phyloP scores from a whole-genome alignment of 192 early-diverging fungal species.

The Rhizoclosmatium globosum region DNA sequence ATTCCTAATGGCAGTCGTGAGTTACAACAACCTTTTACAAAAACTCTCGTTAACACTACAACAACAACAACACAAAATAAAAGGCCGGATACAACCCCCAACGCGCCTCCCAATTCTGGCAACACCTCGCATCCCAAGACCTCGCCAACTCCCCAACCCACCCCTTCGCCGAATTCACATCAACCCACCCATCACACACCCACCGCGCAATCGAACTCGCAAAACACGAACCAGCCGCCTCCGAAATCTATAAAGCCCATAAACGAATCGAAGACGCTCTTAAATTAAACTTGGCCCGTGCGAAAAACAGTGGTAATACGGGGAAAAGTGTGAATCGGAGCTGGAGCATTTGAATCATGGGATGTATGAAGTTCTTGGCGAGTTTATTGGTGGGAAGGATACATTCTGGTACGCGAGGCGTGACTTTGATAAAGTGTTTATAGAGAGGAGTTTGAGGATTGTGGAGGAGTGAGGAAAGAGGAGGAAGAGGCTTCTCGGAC shows the following conservation, averaged over 20 bases:
- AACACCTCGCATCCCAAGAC: constrained; percentile 5
- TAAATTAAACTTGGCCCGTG: neutral
- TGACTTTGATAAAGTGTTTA: constrained; percentile 18
- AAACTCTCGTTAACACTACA: neutral
- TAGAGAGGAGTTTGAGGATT: constrained; percentile 30
- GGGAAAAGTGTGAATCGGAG: neutral
- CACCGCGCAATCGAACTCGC: constrained; percentile 47
- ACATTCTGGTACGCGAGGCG: constrained; percentile 29
- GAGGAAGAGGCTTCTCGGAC: neutral
- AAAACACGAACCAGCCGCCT: constrained; percentile 43
- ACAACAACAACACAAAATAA: too few relatives aligned
- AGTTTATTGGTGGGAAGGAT: constrained; percentile 14
- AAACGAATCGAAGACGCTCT: constrained; percentile 27
- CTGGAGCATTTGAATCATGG: constrained; percentile 44
- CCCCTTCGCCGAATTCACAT: constrained; percentile 40
- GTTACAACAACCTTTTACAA: neutral
- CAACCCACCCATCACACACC: constrained; percentile 49
- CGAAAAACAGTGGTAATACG: too few relatives aligned
- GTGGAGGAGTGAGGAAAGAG: constrained; percentile 16
- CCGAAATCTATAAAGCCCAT: constrained; percentile 45
- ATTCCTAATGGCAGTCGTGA: constrained; percentile 51
- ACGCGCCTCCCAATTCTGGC: constrained; percentile 44
- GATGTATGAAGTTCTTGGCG: constrained; percentile 35
- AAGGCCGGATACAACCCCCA: constrained; percentile 48
- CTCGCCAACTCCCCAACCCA: neutral